phyloP scores from a whole-genome alignment of 2,329 filamentous ascomycete species.

The Beauveria sp. region DNA sequence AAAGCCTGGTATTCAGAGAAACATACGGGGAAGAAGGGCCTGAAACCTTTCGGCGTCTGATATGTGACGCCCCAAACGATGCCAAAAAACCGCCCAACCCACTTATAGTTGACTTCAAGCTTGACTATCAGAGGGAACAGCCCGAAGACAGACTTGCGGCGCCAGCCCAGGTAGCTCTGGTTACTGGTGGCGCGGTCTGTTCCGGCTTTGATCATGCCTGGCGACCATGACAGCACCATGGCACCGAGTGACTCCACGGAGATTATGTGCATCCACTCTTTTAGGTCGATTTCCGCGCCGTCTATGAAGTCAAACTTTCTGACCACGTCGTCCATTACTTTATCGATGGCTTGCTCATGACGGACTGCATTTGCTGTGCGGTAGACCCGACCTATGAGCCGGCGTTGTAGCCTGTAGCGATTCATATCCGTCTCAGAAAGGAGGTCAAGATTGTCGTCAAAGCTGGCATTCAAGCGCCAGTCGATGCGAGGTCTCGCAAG shows the following conservation, averaged over 20 bases:
- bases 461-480: constrained; percentile 27
- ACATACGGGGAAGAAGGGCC: constrained; percentile 42
- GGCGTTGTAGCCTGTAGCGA: constrained; percentile 41
- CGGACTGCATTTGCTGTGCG: constrained; percentile 33
- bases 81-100: constrained; percentile 31
- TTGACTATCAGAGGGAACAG: constrained; percentile 38
- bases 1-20: neutral
- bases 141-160: constrained; percentile 44
- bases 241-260: constrained; percentile 44
- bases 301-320: constrained; percentile 27
- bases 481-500: constrained; percentile 35
- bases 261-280: constrained; percentile 51
- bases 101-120: constrained; percentile 29
- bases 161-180: constrained; percentile 43
- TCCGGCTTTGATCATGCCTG: constrained; percentile 34
- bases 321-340: constrained; percentile 29
- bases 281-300: constrained; percentile 37
- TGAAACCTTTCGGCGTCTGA: constrained; percentile 34
- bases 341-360: constrained; percentile 34
- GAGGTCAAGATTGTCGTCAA: constrained; percentile 40
- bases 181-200: constrained; percentile 40
- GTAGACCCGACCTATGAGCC: constrained; percentile 42
- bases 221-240: constrained; percentile 44
- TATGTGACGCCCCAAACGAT: constrained; percentile 39
- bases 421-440: constrained; percentile 39